Conservation (phyloP, 768 basidiomycete species). For the Nidularia pulvinata region DNA sequence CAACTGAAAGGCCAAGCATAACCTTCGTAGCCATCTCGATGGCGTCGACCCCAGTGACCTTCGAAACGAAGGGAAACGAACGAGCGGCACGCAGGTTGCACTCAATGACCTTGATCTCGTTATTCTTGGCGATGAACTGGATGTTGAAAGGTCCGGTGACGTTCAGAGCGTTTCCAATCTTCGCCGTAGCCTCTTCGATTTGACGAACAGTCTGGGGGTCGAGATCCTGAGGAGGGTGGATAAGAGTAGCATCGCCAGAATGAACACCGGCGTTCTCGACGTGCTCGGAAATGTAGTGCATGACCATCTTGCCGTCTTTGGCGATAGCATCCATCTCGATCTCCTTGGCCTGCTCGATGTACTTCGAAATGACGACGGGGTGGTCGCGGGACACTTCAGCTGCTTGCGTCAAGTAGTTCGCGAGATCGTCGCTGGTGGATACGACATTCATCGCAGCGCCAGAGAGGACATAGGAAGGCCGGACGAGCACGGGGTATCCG, state of each 20-base stretch:
- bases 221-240: constrained; percentile 96
- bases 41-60: constrained; percentile 96
- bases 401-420: constrained; percentile 91
- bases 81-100: constrained; percentile 98
- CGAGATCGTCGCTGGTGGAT: constrained; percentile 88
- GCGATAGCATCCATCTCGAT: constrained; percentile 99
- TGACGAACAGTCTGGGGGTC: constrained; percentile 96
- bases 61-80: constrained; percentile 99
- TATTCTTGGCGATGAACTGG: constrained; percentile 99
- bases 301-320: constrained; percentile 93
- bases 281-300: constrained; percentile 98
- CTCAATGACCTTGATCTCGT: constrained; percentile 99
- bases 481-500: constrained; percentile 96
- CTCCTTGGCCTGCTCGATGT: constrained; percentile 99
- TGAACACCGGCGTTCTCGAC: constrained; percentile 99
- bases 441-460: constrained; percentile 99
- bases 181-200: constrained; percentile 95
- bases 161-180: constrained; percentile 97
- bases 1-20: constrained; percentile 90
- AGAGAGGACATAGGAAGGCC: constrained; percentile 98
- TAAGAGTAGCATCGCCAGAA: constrained; percentile 97
- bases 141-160: constrained; percentile 99
- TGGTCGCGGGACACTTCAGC: constrained; percentile 90
- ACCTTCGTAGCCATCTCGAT: constrained; percentile 99
- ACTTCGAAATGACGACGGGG: constrained; percentile 81